Percentiles rank a stretch among this genome's conserved stretches.
These are phyloP conservation scores for Podaxis mareebaensis DNA, from an alignment of 768 basidiomycete genomes.

Conservation along the genomic window DNA sequence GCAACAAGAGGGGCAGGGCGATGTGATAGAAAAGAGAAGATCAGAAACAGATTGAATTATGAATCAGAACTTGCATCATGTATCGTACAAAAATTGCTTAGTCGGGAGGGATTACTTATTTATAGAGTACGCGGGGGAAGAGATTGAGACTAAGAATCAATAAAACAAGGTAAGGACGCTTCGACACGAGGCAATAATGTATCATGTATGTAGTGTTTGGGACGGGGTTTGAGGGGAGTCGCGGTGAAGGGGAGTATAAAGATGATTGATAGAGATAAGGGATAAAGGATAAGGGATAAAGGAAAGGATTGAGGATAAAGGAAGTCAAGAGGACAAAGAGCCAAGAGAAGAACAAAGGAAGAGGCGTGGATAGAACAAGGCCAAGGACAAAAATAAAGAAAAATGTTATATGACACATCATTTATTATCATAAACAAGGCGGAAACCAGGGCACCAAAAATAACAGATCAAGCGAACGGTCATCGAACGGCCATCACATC, in stretches of 20 bases:
- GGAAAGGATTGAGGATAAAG: neutral
- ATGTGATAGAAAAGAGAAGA: neutral
- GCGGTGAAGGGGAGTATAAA: neutral
- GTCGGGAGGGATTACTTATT: neutral
- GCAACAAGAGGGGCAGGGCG: neutral
- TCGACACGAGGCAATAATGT: neutral
- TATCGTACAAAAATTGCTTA: conserved; percentile 5
- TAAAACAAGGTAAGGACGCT: neutral
- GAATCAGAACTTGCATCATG: neutral
- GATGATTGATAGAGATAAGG: neutral
- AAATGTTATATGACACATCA: neutral
- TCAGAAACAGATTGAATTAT: neutral
- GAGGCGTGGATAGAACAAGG: neutral
- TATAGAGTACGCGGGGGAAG: neutral
- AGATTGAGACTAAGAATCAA: neutral
- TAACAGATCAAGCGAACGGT: no score
- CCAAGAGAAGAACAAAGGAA: neutral
- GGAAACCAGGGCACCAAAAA: neutral
- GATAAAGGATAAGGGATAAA: neutral
- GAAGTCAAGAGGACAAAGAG: neutral
- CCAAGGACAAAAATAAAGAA: neutral
- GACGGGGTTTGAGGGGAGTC: neutral
- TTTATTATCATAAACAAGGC: neutral
- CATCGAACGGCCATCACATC: no score
- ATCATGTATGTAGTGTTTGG: neutral